A percentile compares a stretch with the other conserved stretches of the same genome.
Conservation (phyloP, 805 yeast genomes). For the Torulaspora franciscae region DNA sequence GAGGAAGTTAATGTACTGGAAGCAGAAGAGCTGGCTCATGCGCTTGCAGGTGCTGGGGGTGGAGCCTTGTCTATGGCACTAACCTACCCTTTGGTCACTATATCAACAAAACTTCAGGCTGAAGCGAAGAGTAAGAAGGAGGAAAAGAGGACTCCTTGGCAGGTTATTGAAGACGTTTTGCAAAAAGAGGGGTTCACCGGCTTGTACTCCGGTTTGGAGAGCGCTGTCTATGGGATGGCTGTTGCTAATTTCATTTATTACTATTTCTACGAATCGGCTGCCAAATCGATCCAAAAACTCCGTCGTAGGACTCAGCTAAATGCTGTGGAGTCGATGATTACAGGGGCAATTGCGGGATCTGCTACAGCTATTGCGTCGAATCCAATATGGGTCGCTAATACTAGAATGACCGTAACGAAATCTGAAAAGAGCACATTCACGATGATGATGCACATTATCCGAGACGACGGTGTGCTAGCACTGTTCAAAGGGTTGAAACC, state of each 20-base stretch:
- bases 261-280: conserved; percentile 78
- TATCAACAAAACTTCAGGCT: conserved; percentile 82
- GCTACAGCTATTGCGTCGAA: conserved; percentile 77
- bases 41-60: conserved; percentile 92
- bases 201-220: conserved; percentile 79
- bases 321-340: conserved; percentile 62
- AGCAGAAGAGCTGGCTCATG: conserved; percentile 57
- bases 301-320: conserved; percentile 39
- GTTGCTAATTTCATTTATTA: conserved; percentile 85
- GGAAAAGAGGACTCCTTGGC: conserved; percentile 24
- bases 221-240: conserved; percentile 81
- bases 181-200: conserved; percentile 60
- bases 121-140: conserved; percentile 22
- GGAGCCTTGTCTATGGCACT: conserved; percentile 83
- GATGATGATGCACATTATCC: conserved; percentile 57
- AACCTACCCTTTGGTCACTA: conserved; percentile 83
- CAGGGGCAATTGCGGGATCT: conserved; percentile 85
- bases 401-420: conserved; percentile 67
- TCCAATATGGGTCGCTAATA: conserved; percentile 94
- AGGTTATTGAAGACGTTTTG: conserved; percentile 46
- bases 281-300: conserved; percentile 39
- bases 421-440: conserved; percentile 45
- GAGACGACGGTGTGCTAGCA: conserved; percentile 64
- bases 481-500: conserved; percentile 85
- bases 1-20: conserved; percentile 32